These are phyloP conservation scores for Tetrahymena thermophila DNA, from an alignment of 73 alveolate genomes.

Conservation along the genomic window DNA sequence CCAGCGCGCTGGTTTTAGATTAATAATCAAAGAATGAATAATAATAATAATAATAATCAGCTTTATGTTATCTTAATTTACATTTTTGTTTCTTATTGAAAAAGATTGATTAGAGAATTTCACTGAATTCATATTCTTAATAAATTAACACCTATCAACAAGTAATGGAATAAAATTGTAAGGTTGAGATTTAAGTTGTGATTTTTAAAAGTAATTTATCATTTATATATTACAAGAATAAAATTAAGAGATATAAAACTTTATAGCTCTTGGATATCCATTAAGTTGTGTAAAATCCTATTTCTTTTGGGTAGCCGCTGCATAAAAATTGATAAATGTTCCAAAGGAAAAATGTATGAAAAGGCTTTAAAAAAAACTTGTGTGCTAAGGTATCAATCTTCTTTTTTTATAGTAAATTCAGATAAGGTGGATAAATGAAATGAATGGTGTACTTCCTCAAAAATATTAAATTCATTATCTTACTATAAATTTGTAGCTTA, in stretches of 20 bases:
- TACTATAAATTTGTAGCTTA: too few relatives aligned
- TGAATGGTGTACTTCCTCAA: too few relatives aligned
- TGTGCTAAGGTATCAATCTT: too few relatives aligned
- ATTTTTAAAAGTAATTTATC: neutral
- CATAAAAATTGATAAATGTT: neutral
- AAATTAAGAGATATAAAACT: neutral
- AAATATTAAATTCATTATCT: too few relatives aligned
- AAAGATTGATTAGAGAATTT: neutral
- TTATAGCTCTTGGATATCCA: too few relatives aligned
- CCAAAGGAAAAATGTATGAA: neutral
- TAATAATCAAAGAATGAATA: neutral
- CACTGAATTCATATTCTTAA: neutral
- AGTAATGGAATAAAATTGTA: neutral
- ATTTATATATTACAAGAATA: neutral
- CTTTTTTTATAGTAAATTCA: neutral
- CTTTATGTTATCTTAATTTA: neutral
- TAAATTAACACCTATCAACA: neutral
- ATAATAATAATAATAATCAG: neutral
- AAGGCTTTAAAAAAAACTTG: too few relatives aligned
- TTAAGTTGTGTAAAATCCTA: neutral
- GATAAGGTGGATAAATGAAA: too few relatives aligned
- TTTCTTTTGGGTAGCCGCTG: neutral
- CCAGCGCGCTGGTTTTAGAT: neutral
- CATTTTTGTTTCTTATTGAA: neutral
- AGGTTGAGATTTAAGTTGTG: neutral